Evolutionary conservation across 331 rosid genomes (phyloP).

Genomic region (Dryas integrifolia): DNA sequence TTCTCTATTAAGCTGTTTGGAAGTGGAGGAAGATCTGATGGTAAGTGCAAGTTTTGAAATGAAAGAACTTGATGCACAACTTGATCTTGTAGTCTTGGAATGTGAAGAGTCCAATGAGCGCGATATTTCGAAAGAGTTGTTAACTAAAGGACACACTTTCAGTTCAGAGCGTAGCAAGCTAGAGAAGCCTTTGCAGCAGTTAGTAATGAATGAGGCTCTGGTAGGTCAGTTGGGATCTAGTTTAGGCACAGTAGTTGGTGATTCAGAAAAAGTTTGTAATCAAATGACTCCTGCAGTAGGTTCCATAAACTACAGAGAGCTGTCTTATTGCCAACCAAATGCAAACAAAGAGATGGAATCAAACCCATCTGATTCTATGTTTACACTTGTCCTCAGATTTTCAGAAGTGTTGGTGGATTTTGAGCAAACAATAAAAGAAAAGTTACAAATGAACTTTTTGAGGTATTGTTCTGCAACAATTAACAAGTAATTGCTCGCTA

Average conservation of each 20-base stretch:
- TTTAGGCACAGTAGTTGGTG: constrained; percentile 32
- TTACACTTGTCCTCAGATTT: constrained; percentile 35
- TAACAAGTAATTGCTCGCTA: background rate
- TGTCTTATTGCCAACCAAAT: background rate
- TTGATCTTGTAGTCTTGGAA: constrained; percentile 45
- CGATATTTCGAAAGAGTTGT: constrained; percentile 35
- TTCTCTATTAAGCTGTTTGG: constrained; percentile 36
- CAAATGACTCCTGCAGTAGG: background rate
- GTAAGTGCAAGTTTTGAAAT: constrained; percentile 40
- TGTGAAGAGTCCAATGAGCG: constrained; percentile 23
- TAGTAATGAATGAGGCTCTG: constrained; percentile 20
- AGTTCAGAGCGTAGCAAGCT: constrained; percentile 47
- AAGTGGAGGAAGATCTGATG: constrained; percentile 48
- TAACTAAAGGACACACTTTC: constrained; percentile 30
- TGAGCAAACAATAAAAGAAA: constrained; percentile 39
- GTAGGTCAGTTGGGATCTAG: constrained; percentile 33
- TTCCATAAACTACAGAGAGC: background rate
- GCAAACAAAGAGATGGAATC: constrained; percentile 25
- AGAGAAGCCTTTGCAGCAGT: background rate
- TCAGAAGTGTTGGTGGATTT: constrained; percentile 40
- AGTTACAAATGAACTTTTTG: constrained; percentile 34
- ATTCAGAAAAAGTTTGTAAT: constrained; percentile 17
- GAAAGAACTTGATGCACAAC: constrained; percentile 34
- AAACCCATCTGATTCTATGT: constrained; percentile 19
- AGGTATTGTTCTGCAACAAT: constrained; percentile 35